Evolutionary conservation across 495 filamentous ascomycete species (phyloP).

Genomic region (Talaromyces stipitatus): DNA sequence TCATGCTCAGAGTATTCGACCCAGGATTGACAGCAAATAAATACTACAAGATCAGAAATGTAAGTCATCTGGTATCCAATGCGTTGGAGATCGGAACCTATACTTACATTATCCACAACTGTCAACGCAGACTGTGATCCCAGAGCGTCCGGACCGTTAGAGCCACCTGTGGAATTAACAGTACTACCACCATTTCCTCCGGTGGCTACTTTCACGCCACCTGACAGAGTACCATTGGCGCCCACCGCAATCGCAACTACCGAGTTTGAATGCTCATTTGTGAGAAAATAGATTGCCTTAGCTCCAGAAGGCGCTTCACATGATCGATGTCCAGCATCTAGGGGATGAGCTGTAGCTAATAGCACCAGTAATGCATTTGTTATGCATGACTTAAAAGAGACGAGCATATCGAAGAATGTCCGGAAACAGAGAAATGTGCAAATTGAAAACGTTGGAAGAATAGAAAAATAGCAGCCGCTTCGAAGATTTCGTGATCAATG

Average conservation of each 20-base stretch:
- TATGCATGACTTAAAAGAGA: no score
- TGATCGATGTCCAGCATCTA: neutral
- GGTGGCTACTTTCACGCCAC: constrained; percentile 8
- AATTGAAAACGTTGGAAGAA: no score
- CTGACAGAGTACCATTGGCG: constrained; percentile 32
- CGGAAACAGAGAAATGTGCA: no score
- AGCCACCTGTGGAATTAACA: constrained; percentile 20
- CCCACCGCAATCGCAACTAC: constrained; percentile 39
- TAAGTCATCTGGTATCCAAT: neutral
- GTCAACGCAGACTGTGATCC: constrained; percentile 42
- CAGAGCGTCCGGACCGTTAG: constrained; percentile 43
- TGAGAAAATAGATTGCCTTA: constrained; percentile 45
- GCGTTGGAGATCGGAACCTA: neutral
- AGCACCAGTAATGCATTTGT: neutral
- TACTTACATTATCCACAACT: constrained; percentile 41
- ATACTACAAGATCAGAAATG: constrained; percentile 11
- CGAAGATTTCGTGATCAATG: no score
- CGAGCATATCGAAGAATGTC: no score
- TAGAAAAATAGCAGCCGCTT: no score
- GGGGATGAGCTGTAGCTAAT: neutral
- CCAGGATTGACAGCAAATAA: constrained; percentile 56
- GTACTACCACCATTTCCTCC: constrained; percentile 8
- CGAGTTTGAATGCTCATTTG: constrained; percentile 38
- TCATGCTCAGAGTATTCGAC: constrained; percentile 48
- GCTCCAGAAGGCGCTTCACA: constrained; percentile 8